Evolutionary conservation across 331 rosid species (phyloP).

Genomic region (Spiraea crenata): DNA sequence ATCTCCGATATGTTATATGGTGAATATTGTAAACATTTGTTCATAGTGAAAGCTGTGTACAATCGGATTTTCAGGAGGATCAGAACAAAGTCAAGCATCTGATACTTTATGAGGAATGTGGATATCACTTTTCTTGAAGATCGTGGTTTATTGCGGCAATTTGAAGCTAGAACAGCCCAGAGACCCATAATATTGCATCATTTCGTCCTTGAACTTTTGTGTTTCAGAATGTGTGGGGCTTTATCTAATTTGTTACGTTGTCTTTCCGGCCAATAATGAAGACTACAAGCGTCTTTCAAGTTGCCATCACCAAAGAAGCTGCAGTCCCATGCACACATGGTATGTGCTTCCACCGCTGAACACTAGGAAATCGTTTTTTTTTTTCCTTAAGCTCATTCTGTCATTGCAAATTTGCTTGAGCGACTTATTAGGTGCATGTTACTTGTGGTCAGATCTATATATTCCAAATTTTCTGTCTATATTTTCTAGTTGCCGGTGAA

Average conservation of each 20-base stretch:
- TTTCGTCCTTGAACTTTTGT: conserved; percentile 2
- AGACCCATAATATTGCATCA: conserved; percentile 71
- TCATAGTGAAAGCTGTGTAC: too few species aligned
- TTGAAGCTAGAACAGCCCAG: conserved; percentile 73
- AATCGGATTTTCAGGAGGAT: too few species aligned
- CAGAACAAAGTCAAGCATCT: conserved; percentile 46
- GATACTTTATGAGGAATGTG: conserved; percentile 79
- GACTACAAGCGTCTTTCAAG: conserved; percentile 49
- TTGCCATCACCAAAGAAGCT: conserved; percentile 67
- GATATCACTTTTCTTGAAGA: conserved; percentile 84
- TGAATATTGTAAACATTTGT: too few species aligned
- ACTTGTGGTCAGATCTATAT: too few species aligned
- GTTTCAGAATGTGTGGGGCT: conserved; percentile 23
- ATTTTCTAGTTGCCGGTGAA: too few species aligned
- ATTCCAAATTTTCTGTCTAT: too few species aligned
- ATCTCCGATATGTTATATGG: too few species aligned
- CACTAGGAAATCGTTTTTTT: too few species aligned
- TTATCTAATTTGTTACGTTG: conserved; percentile 27
- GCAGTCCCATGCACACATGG: conserved; percentile 65
- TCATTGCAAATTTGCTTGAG: too few species aligned
- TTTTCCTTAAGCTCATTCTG: too few species aligned
- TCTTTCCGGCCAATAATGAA: conserved; percentile 64
- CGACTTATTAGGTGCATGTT: too few species aligned
- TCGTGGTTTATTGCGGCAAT: conserved; percentile 85
- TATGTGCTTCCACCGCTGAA: conserved; percentile 30